A percentile compares a stretch with the other conserved stretches of the same genome.
Evolutionary conservation across 768 basidiomycete species (phyloP).

Genomic region (Suillus lakei): DNA sequence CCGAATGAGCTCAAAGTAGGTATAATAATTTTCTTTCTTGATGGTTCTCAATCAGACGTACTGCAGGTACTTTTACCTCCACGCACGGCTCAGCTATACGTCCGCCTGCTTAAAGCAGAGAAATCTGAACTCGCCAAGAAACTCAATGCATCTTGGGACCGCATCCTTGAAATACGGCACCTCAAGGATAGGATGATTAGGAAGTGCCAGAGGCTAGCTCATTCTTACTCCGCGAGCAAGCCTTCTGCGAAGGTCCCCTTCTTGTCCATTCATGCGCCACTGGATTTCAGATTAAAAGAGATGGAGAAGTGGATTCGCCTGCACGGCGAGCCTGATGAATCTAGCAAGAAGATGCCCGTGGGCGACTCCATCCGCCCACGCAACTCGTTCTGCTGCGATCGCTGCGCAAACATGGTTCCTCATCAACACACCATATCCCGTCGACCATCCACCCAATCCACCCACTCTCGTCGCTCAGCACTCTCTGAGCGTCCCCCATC

Average conservation of each 20-base stretch:
- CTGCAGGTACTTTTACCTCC: slow-evolving; percentile 70
- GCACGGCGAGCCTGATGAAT: slow-evolving; percentile 39
- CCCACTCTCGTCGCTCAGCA: slow-evolving; percentile 26
- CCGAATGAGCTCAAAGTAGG: slow-evolving; percentile 73
- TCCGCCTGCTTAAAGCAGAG: slow-evolving; percentile 68
- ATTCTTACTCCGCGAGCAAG: slow-evolving; percentile 43
- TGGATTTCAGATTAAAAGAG: slow-evolving; percentile 76
- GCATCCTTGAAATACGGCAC: slow-evolving; percentile 73
- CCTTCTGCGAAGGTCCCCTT: slow-evolving; percentile 52
- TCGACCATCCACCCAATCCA: slow-evolving; percentile 30
- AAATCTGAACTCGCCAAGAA: slow-evolving; percentile 63
- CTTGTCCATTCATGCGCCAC: slow-evolving; percentile 68
- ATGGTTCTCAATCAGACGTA: slow-evolving; percentile 9
- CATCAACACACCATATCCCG: slow-evolving; percentile 35
- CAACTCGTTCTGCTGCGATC: slow-evolving; percentile 38
- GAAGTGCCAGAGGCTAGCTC: slow-evolving; percentile 71
- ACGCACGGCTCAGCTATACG: slow-evolving; percentile 66
- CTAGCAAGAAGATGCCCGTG: slow-evolving; percentile 24
- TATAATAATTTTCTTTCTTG: slow-evolving; percentile 3
- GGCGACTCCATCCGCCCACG: slow-evolving; percentile 29
- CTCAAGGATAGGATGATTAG: slow-evolving; percentile 84
- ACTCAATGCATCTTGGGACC: slow-evolving; percentile 62
- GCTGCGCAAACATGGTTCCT: slow-evolving; percentile 38
- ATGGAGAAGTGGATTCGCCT: slow-evolving; percentile 79
- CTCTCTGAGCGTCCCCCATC: slow-evolving; percentile 22